Evolutionary conservation across 192 early-diverging fungal species (phyloP).

Genomic region (Backusella liffmaniae): DNA sequence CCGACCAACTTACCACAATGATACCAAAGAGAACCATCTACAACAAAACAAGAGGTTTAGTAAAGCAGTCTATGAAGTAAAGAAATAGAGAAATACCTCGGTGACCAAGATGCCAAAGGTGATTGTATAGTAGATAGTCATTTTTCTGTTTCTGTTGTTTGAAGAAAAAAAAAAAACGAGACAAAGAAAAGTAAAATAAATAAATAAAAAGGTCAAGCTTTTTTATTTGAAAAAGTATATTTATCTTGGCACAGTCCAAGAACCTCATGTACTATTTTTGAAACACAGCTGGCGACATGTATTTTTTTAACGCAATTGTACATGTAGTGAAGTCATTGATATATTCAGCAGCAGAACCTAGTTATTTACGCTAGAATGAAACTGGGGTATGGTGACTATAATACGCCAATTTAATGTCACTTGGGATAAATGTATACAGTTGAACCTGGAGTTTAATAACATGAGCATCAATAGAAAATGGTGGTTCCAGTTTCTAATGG

Average conservation of each 20-base stretch:
- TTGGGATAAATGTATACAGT: too few species aligned
- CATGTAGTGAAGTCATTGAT: too few species aligned
- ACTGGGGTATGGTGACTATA: too few species aligned
- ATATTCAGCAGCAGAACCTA: too few species aligned
- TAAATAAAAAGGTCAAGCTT: not conserved
- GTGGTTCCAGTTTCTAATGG: too few species aligned
- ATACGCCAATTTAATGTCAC: too few species aligned
- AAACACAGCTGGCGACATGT: not conserved
- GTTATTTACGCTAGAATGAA: too few species aligned
- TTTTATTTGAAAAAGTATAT: not conserved
- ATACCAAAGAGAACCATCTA: constrained; percentile 32
- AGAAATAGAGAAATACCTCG: constrained; percentile 9
- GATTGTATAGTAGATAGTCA: constrained; percentile 25
- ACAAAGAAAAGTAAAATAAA: not conserved
- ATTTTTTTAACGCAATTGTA: not conserved
- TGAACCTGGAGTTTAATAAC: too few species aligned
- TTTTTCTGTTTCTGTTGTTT: not conserved
- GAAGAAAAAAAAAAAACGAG: not conserved
- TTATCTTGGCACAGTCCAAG: constrained; percentile 6
- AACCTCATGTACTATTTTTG: not conserved
- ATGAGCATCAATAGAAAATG: too few species aligned
- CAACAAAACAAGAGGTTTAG: not conserved
- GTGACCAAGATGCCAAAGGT: constrained; percentile 25
- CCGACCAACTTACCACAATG: constrained; percentile 12
- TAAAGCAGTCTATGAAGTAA: not conserved